Evolutionary conservation across 2,329 filamentous ascomycete genomes (phyloP).

Genomic region (Alternaria brassicae): DNA sequence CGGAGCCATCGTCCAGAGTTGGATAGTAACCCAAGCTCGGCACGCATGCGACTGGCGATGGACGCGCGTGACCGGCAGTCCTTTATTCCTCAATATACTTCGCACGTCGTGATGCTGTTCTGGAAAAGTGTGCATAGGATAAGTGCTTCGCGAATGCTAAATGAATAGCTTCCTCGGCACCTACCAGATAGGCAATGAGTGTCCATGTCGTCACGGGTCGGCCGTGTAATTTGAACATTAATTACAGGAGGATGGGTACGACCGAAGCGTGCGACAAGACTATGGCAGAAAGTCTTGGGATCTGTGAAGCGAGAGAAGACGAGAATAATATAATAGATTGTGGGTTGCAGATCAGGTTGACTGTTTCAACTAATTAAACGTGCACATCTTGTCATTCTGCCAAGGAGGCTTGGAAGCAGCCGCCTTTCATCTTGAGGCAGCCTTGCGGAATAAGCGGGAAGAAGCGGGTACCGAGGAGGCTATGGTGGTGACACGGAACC

Average conservation of each 20-base stretch:
- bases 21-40: background rate
- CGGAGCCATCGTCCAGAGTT: slow-evolving; percentile 26
- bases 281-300: slow-evolving; percentile 16
- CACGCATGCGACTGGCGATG: slow-evolving; percentile 15
- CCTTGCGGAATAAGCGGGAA: slow-evolving; percentile 26
- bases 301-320: slow-evolving; percentile 15
- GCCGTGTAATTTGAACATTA: slow-evolving; percentile 24
- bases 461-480: slow-evolving; percentile 9
- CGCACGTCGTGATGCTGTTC: background rate
- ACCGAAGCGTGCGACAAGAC: slow-evolving; percentile 15
- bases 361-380: slow-evolving; percentile 34
- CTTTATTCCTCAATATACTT: slow-evolving; percentile 29
- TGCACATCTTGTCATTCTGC: slow-evolving; percentile 21
- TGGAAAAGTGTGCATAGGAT: slow-evolving; percentile 9
- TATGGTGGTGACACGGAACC: slow-evolving; percentile 13
- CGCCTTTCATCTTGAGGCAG: slow-evolving; percentile 27
- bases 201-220: slow-evolving; percentile 4
- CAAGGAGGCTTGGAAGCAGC: background rate
- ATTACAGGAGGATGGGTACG: slow-evolving; percentile 29
- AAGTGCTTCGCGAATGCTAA: slow-evolving; percentile 23
- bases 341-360: slow-evolving; percentile 26
- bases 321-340: slow-evolving; percentile 47
- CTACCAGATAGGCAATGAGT: slow-evolving; percentile 6
- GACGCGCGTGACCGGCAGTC: slow-evolving; percentile 20
- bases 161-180: slow-evolving; percentile 1